These are phyloP conservation scores for Margaritispora aquatica DNA, from an alignment of 495 filamentous ascomycete species.

Conservation along the genomic window DNA sequence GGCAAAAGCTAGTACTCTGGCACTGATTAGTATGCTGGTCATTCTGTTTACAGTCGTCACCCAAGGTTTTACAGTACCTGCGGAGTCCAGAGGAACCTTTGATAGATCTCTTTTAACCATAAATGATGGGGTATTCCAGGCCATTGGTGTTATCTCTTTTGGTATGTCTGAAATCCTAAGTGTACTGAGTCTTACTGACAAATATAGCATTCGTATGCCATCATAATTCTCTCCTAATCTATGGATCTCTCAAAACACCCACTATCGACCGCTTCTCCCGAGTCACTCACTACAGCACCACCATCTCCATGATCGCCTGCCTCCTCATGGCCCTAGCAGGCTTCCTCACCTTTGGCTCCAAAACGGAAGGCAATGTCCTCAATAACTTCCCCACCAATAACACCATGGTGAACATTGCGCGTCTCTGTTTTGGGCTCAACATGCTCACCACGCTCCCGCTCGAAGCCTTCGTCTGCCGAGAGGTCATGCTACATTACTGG, in stretches of 20 bases:
- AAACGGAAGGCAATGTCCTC: conserved; percentile 88
- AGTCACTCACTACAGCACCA: conserved; percentile 90
- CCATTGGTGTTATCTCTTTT: conserved; percentile 96
- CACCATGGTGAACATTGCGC: conserved; percentile 86
- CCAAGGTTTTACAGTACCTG: conserved; percentile 68
- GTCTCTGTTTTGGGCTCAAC: conserved; percentile 92
- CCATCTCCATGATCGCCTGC: conserved; percentile 82
- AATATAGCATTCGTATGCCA: conserved; percentile 78
- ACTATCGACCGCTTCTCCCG: conserved; percentile 88
- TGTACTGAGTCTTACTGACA: background rate
- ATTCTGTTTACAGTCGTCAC: conserved; percentile 88
- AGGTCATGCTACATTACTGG: conserved; percentile 93
- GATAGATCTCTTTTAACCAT: conserved; percentile 59
- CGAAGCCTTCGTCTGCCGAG: conserved; percentile 94
- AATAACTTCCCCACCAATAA: conserved; percentile 95
- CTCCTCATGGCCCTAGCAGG: conserved; percentile 82
- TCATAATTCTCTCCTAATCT: conserved; percentile 95
- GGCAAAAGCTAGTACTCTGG: conserved; percentile 89
- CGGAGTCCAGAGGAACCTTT: conserved; percentile 62
- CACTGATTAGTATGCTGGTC: conserved; percentile 83
- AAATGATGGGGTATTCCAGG: conserved; percentile 85
- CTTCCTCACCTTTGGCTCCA: conserved; percentile 87
- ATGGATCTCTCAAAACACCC: conserved; percentile 88
- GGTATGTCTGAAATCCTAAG: conserved; percentile 42
- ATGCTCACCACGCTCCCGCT: conserved; percentile 97